Conservation (phyloP, 768 basidiomycete genomes). For the Rhodotorula diobovata region DNA sequence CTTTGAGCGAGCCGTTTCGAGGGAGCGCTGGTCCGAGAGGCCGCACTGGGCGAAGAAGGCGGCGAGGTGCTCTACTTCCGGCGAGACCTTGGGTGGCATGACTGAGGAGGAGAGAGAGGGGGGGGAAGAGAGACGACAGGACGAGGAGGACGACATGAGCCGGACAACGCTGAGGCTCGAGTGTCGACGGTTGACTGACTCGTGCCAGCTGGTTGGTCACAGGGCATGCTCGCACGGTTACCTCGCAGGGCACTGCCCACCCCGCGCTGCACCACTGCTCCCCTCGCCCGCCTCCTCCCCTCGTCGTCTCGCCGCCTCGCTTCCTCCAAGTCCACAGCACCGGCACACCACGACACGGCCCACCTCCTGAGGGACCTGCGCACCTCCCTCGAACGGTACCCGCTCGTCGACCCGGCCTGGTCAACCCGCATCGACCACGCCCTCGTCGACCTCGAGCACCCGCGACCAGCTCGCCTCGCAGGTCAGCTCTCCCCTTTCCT, state of each 20-base stretch:
- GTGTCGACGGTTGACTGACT: no score
- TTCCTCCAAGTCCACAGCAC: background rate
- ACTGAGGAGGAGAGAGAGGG: background rate
- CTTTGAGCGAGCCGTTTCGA: slow-evolving; percentile 28
- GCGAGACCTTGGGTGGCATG: slow-evolving; percentile 20
- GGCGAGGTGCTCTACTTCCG: slow-evolving; percentile 20
- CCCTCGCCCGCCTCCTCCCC: background rate
- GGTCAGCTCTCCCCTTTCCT: background rate
- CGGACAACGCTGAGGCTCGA: no score
- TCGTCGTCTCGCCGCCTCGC: slow-evolving; percentile 5
- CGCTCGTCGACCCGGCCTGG: slow-evolving; percentile 15
- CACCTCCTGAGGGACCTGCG: slow-evolving; percentile 6
- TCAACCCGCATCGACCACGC: background rate
- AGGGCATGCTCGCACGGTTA: no score
- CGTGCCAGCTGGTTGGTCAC: no score
- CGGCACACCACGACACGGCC: background rate
- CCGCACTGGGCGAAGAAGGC: slow-evolving; percentile 27
- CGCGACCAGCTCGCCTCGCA: slow-evolving; percentile 9
- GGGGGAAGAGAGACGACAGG: background rate
- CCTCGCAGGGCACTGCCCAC: background rate
- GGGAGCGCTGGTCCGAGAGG: slow-evolving; percentile 16
- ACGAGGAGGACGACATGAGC: background rate
- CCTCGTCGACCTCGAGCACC: background rate
- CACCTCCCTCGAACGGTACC: background rate
- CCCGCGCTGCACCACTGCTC: background rate